Percentiles rank a stretch among this genome's conserved stretches.
phyloP scores from a whole-genome alignment of 2,329 filamentous ascomycete genomes.

The Bipolaris sorokiniana region DNA sequence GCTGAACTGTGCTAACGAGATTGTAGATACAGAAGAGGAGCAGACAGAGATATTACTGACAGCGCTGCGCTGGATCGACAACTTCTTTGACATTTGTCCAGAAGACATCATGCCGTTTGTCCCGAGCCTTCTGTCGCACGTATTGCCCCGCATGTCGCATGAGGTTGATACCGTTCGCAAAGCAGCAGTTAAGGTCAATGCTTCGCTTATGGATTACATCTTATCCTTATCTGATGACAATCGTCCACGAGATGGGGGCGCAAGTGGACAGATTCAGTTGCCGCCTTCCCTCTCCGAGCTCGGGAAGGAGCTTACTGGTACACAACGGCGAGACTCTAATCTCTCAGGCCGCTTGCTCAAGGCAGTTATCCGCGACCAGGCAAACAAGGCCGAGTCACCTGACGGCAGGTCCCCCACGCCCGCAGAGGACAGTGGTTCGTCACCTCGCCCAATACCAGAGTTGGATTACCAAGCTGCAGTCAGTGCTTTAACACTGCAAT shows the following conservation, averaged over 20 bases:
- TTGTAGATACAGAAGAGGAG: conserved; percentile 67
- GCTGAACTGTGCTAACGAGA: conserved; percentile 18
- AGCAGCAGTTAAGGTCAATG: conserved; percentile 88
- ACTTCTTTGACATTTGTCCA: conserved; percentile 95
- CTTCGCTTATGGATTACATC: conserved; percentile 90
- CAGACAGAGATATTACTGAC: conserved; percentile 79
- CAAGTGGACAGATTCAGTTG: conserved; percentile 52
- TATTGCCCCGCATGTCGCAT: conserved; percentile 92
- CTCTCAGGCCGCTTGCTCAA: conserved; percentile 44
- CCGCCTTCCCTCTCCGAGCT: conserved; percentile 48
- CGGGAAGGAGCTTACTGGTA: conserved; percentile 51
- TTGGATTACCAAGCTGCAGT: conserved; percentile 97
- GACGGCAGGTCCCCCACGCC: conserved; percentile 50
- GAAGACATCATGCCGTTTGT: conserved; percentile 96
- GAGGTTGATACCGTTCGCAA: conserved; percentile 87
- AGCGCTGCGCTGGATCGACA: conserved; percentile 91
- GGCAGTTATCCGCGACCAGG: conserved; percentile 44
- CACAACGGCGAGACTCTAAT: conserved; percentile 49
- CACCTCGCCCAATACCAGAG: conserved; percentile 61
- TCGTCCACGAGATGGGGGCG: conserved; percentile 50
- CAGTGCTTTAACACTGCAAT: conserved; percentile 88
- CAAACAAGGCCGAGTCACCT: conserved; percentile 33
- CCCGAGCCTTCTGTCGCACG: conserved; percentile 86
- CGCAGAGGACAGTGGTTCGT: conserved; percentile 53
- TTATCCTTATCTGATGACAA: conserved; percentile 78